Evolutionary conservation across 495 filamentous ascomycete genomes (phyloP).

Genomic region (Hypomontagnella monticulosa): DNA sequence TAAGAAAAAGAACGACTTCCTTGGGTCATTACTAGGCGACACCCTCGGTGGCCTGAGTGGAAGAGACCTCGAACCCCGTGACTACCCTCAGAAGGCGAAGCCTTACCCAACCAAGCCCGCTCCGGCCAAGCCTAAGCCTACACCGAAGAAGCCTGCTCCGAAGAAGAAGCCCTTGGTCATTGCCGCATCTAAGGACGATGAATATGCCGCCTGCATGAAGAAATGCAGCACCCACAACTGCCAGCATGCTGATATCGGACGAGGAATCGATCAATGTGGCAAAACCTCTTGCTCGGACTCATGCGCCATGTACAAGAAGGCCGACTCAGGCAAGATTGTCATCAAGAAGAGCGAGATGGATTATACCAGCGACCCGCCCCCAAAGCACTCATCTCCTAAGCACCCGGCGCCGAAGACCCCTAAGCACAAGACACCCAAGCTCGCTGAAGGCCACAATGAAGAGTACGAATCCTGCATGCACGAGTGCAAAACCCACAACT

Average conservation of each 20-base stretch:
- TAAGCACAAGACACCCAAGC: background rate
- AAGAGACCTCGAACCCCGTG: background rate
- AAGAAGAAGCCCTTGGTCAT: background rate
- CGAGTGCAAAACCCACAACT: slow-evolving; percentile 18
- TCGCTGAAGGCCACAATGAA: background rate
- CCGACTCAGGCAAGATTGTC: background rate
- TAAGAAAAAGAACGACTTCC: slow-evolving; percentile 1
- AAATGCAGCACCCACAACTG: slow-evolving; percentile 23
- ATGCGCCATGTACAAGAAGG: slow-evolving; percentile 11
- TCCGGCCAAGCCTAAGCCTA: background rate
- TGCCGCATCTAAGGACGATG: background rate
- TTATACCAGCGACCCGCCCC: background rate
- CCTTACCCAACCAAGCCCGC: too few species aligned
- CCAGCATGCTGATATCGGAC: slow-evolving; percentile 12
- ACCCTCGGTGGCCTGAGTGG: slow-evolving; percentile 8
- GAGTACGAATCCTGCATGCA: slow-evolving; percentile 12
- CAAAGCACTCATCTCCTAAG: background rate
- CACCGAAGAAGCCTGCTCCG: background rate
- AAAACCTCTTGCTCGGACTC: slow-evolving; percentile 9
- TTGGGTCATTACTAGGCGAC: background rate
- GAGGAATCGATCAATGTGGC: slow-evolving; percentile 15
- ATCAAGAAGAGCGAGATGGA: background rate
- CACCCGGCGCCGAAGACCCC: background rate
- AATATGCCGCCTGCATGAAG: slow-evolving; percentile 21
- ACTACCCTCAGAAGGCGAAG: background rate